Conservation (phyloP, 768 basidiomycete genomes). For the Exsudoporus frostii region DNA sequence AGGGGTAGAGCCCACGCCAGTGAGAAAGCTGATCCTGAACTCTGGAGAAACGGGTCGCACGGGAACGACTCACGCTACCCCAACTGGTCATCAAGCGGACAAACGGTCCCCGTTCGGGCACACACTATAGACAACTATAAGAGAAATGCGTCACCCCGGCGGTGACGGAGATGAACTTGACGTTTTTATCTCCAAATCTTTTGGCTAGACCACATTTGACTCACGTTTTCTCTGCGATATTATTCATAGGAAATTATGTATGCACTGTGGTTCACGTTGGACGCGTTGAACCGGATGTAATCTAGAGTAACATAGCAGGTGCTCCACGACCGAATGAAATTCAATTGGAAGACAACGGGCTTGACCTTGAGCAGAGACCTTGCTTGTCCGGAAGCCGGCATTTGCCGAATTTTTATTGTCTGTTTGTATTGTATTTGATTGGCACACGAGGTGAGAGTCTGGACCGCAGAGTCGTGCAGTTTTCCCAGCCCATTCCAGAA, state of each 20-base stretch:
- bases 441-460: too few relatives aligned
- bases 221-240: constrained; percentile 1
- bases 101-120: constrained; percentile 25
- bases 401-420: too few relatives aligned
- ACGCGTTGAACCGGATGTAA: constrained; percentile 9
- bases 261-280: constrained; percentile 17
- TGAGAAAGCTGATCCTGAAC: constrained; percentile 29
- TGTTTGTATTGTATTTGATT: too few relatives aligned
- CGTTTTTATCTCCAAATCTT: neutral
- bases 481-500: too few relatives aligned
- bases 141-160: constrained; percentile 43
- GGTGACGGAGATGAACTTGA: constrained; percentile 32
- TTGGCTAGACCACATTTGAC: constrained; percentile 12
- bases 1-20: constrained; percentile 29
- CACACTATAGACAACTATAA: constrained; percentile 36
- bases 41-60: constrained; percentile 20
- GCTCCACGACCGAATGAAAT: neutral
- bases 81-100: constrained; percentile 17
- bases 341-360: neutral
- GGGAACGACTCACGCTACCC: constrained; percentile 21
- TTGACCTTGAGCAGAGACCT: too few relatives aligned
- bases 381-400: too few relatives aligned
- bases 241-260: constrained; percentile 9
- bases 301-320: constrained; percentile 8
- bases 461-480: too few relatives aligned